Base-by-base conservation (phyloP, 306 rosid species). In the Phaseolus lunatus region DNA sequence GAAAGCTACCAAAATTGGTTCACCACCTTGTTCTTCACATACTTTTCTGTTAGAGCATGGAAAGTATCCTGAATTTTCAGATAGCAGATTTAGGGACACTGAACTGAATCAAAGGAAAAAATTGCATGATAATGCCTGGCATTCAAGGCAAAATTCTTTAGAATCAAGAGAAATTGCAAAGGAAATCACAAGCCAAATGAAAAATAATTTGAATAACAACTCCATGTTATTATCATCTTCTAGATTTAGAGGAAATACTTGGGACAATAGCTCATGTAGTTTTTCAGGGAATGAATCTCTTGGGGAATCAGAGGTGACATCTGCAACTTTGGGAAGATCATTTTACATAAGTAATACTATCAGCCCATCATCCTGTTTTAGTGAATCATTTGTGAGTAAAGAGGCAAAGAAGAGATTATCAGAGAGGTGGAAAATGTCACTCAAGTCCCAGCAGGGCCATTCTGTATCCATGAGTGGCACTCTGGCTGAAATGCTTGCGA, bases 91-190 rank as follows among this genome's bases (percentile, higher is more conserved):
- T 44, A 68, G 73, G 41, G 58, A 26, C 45, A 11, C 14, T 48
- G 75, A 48, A 26, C 43, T 27, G 26, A 26, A n/a, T 48, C 74
- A 48, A 47, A 48, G 13, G 45, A 27, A 9, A 69, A 48, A n/a
- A 4, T 48, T 48, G n/a, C 35, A 70, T 11, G 77, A 69, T 61
- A 77, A 64, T 37, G 73, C 59, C 19, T 78, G 76, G 70, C 67
- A 45, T 61, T 85, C 83, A 18, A 84, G 84, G 85, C 86, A 80
- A 7, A 84, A 86, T 48, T 82, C 91, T 56, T 78, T 80, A 71
- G 91, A 86, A 72, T 89, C 93, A 22, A 86, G 92, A 85, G 87
- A 90, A 85, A 83, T 87, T 59, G 90, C 97, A 0, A 92, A 84
- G 87, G 87, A 88, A 77, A 87, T 89, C 64, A 89, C 96, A 27